These are phyloP conservation scores for Dryas octopetala DNA, from an alignment of 306 rosid species.

Conservation along the genomic window DNA sequence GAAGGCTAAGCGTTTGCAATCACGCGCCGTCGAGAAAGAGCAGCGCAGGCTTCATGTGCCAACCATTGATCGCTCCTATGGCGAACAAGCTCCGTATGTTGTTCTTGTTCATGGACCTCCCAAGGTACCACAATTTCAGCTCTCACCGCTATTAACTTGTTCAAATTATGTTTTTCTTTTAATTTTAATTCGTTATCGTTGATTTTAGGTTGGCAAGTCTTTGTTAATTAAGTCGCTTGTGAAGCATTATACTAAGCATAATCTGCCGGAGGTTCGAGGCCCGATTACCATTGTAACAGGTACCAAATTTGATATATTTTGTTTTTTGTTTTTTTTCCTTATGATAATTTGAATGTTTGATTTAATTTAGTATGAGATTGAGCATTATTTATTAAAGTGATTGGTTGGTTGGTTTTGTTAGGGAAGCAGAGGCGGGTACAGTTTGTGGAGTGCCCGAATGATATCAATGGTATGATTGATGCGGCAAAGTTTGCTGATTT, in stretches of 20 bases:
- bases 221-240: conserved; percentile 72
- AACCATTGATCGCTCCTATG: conserved; percentile 67
- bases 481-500: conserved; percentile 91
- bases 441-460: conserved; percentile 93
- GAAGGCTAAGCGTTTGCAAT: conserved; percentile 75
- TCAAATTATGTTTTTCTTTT: neutral
- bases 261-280: conserved; percentile 80
- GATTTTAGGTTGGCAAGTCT: conserved; percentile 84
- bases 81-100: conserved; percentile 80
- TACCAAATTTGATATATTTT: conserved; percentile 15
- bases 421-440: conserved; percentile 92
- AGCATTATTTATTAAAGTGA: neutral
- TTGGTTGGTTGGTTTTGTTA: conserved; percentile 27
- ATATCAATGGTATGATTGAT: conserved; percentile 92
- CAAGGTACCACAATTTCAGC: conserved; percentile 38
- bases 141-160: neutral
- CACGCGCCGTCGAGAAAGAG: conserved; percentile 94
- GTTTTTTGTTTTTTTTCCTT: neutral
- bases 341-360: neutral
- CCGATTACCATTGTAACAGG: conserved; percentile 94
- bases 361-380: neutral
- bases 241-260: conserved; percentile 87
- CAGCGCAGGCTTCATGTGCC: conserved; percentile 93
- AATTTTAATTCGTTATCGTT: neutral
- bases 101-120: conserved; percentile 97